phyloP scores from a whole-genome alignment of 2,329 filamentous ascomycete genomes.

The Calonectria ilicicola region DNA sequence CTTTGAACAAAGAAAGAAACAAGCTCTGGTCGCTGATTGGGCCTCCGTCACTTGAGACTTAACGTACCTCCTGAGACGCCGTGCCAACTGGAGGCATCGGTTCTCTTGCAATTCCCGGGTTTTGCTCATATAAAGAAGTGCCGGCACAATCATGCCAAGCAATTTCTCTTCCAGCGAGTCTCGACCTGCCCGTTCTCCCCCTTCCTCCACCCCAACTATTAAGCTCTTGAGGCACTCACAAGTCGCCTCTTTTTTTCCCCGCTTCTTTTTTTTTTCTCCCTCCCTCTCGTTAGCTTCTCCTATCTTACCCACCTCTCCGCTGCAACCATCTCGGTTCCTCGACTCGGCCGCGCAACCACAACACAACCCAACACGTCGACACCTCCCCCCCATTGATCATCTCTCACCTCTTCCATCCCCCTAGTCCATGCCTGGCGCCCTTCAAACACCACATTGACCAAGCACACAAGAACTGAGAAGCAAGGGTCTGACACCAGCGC shows the following conservation, averaged over 20 bases:
- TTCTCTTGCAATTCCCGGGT: background rate
- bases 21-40: slow-evolving; percentile 7
- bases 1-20: background rate
- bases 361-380: slow-evolving; percentile 15
- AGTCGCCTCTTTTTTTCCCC: background rate
- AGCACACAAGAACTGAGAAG: background rate
- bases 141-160: background rate
- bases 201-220: background rate
- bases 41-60: background rate
- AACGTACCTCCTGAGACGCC: slow-evolving; percentile 3
- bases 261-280: slow-evolving; percentile 1
- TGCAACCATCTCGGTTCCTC: slow-evolving; percentile 7
- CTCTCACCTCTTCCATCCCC: background rate
- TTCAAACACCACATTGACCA: slow-evolving; percentile 4
- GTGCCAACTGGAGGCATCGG: background rate
- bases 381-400: background rate
- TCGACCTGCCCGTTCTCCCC: background rate
- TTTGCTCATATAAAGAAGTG: background rate
- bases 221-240: background rate
- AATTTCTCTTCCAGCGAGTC: background rate
- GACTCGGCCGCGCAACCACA: slow-evolving; percentile 12
- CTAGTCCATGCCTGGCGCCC: background rate
- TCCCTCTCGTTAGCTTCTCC: background rate
- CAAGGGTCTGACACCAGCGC: slow-evolving; percentile 16
- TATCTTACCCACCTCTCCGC: background rate